Evolutionary conservation across 176 grass and related monocot species (phyloP).

Genomic region (Eleusine indica): DNA sequence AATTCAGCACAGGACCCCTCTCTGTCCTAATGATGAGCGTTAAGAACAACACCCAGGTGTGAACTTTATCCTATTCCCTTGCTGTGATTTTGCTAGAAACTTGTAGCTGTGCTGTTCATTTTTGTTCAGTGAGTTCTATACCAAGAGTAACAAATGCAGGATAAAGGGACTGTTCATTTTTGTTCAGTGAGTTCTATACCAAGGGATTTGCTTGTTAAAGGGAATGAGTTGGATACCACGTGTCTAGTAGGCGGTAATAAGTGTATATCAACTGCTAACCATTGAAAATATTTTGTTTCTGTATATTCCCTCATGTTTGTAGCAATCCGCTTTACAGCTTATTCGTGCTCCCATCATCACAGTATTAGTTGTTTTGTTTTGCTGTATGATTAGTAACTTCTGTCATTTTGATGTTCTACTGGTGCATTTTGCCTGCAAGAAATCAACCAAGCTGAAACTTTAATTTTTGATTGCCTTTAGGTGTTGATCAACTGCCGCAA

Average conservation of each 20-base stretch:
- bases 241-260: no score
- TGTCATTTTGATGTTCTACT: background rate
- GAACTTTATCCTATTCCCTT: background rate
- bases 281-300: background rate
- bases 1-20: conserved; percentile 81
- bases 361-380: background rate
- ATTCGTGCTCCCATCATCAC: background rate
- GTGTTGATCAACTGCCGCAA: conserved; percentile 80
- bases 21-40: conserved; percentile 88
- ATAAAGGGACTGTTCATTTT: no score
- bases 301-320: background rate
- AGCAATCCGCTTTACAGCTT: background rate
- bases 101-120: background rate
- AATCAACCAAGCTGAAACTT: background rate
- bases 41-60: conserved; percentile 86
- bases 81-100: background rate
- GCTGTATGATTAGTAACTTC: background rate
- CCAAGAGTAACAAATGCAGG: no score
- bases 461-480: conserved; percentile 25
- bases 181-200: background rate
- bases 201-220: background rate
- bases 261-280: no score
- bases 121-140: no score
- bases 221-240: background rate
- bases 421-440: background rate